Conservation (phyloP, 257 asterid genomes). For the Nyctanthes arbortristis region DNA sequence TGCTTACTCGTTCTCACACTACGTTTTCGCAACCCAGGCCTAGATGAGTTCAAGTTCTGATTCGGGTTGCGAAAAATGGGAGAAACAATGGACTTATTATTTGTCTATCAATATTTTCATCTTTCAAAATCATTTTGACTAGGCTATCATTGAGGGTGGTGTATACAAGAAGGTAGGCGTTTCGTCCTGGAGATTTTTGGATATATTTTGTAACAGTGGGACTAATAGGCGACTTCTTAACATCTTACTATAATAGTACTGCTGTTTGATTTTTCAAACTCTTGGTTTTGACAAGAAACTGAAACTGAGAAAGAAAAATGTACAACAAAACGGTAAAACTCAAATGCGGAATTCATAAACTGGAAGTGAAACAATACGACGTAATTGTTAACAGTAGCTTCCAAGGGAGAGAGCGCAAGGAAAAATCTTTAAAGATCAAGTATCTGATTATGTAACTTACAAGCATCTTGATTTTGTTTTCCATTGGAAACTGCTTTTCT, state of each 20-base stretch:
- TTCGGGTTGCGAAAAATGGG: not conserved
- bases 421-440: not conserved
- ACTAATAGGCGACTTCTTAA: not conserved
- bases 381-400: not conserved
- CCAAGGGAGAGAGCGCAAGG: not conserved
- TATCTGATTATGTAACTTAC: constrained; percentile 14
- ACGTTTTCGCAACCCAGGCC: not conserved
- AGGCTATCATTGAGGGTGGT: not conserved
- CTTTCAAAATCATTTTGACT: not conserved
- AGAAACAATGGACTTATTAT: not conserved
- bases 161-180: not conserved
- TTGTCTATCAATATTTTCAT: no score
- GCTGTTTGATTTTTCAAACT: not conserved
- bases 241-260: not conserved
- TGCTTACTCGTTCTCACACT: constrained; percentile 26
- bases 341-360: not conserved
- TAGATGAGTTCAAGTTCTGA: not conserved
- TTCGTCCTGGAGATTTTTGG: not conserved
- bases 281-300: not conserved
- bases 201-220: not conserved
- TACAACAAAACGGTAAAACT: not conserved
- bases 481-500: constrained; percentile 19
- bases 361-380: not conserved
- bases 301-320: not conserved
- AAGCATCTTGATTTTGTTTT: constrained; percentile 13